Evolutionary conservation across 1,139 yeast genomes (phyloP).

Genomic region (Saccharomycopsis hybrid): DNA sequence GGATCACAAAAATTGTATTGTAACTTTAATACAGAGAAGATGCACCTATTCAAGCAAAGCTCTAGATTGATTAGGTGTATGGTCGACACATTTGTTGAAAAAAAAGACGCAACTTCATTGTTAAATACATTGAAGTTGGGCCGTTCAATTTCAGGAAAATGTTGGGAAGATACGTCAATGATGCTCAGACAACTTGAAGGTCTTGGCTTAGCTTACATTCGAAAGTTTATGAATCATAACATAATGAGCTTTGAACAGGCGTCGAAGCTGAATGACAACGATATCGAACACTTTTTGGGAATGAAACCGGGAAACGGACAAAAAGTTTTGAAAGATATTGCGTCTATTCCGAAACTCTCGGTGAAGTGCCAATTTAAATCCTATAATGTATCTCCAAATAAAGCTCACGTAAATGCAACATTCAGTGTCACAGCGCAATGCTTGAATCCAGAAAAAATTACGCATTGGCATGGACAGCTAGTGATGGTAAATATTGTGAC

Average conservation of each 20-base stretch:
- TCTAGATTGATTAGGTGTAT: slow-evolving; percentile 37
- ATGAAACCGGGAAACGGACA: slow-evolving; percentile 35
- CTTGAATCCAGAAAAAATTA: slow-evolving; percentile 21
- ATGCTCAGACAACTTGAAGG: slow-evolving; percentile 40
- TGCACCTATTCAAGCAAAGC: slow-evolving; percentile 34
- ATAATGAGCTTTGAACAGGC: slow-evolving; percentile 31
- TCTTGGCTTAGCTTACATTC: slow-evolving; percentile 35
- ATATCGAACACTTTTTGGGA: slow-evolving; percentile 36
- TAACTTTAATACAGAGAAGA: slow-evolving; percentile 37
- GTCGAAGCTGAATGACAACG: slow-evolving; percentile 27
- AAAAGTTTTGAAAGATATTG: slow-evolving; percentile 29
- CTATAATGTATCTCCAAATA: slow-evolving; percentile 13
- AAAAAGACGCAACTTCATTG: slow-evolving; percentile 36
- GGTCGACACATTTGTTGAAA: slow-evolving; percentile 37
- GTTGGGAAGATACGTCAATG: slow-evolving; percentile 44
- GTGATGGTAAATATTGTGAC: slow-evolving; percentile 28
- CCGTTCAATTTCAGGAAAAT: slow-evolving; percentile 35
- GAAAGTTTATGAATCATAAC: slow-evolving; percentile 33
- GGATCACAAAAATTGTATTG: slow-evolving; percentile 35
- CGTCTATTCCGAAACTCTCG: slow-evolving; percentile 29
- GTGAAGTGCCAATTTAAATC: slow-evolving; percentile 7
- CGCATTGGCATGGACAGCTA: slow-evolving; percentile 32
- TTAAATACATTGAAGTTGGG: slow-evolving; percentile 31
- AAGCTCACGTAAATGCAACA: slow-evolving; percentile 19
- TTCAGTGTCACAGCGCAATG: slow-evolving; percentile 28